Conservation (phyloP, 129 eudicot species). For the Kitagawia praeruptora region DNA sequence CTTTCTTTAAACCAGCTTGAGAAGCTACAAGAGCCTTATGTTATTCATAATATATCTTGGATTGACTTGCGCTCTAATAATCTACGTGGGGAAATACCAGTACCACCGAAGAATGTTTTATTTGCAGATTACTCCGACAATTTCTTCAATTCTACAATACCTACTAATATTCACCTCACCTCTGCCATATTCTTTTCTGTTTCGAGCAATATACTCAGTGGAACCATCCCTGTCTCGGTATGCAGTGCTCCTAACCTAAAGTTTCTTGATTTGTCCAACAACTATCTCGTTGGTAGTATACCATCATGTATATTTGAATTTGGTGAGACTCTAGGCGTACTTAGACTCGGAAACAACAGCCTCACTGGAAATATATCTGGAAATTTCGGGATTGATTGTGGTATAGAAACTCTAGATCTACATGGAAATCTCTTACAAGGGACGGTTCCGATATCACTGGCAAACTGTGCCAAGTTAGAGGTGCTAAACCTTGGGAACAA, state of each 20-base stretch:
- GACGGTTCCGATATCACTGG: slow-evolving; percentile 2
- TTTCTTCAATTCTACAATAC: neutral
- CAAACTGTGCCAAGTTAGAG: neutral
- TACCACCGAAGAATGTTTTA: neutral
- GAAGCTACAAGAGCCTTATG: slow-evolving; percentile 20
- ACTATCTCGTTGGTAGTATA: neutral
- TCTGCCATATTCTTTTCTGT: slow-evolving; percentile 1
- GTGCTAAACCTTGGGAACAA: slow-evolving; percentile 16
- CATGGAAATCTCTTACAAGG: slow-evolving; percentile 8
- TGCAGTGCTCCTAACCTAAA: neutral
- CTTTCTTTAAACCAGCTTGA: slow-evolving; percentile 28
- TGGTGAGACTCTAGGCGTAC: neutral
- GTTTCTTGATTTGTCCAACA: slow-evolving; percentile 2
- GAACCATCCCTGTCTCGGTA: neutral
- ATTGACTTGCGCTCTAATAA: slow-evolving; percentile 1
- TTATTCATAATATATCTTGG: neutral
- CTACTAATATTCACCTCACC: neutral
- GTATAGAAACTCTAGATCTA: slow-evolving; percentile 3
- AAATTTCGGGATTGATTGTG: neutral
- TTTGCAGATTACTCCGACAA: slow-evolving; percentile 2
- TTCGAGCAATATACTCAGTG: neutral
- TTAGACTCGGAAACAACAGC: neutral
- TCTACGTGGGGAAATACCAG: slow-evolving; percentile 21
- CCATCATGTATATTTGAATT: neutral
- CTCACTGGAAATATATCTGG: slow-evolving; percentile 3